These are phyloP conservation scores for Malus orientalis DNA, from an alignment of 306 rosid species.

Conservation along the genomic window DNA sequence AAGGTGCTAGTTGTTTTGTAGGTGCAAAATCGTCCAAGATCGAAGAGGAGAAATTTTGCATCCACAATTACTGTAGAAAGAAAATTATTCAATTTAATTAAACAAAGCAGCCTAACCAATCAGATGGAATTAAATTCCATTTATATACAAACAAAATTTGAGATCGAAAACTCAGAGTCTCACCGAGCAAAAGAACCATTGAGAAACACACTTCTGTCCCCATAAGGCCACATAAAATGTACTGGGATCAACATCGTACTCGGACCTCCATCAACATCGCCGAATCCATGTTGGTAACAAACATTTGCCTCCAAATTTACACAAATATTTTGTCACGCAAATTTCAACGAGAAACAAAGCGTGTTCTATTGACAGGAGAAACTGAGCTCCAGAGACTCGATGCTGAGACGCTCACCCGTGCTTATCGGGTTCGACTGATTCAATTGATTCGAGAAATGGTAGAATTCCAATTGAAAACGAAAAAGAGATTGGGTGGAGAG, in stretches of 20 bases:
- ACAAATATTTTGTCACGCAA: neutral
- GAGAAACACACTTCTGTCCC: slow-evolving; percentile 72
- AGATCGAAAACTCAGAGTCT: neutral
- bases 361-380: too few species aligned
- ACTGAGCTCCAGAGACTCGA: too few species aligned
- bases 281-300: slow-evolving; percentile 62
- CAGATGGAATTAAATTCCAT: neutral
- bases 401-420: too few species aligned
- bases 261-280: slow-evolving; percentile 44
- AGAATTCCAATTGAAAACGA: too few species aligned
- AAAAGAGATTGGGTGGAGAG: too few species aligned
- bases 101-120: neutral
- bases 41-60: too few species aligned
- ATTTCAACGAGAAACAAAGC: too few species aligned
- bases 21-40: too few species aligned
- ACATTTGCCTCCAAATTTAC: slow-evolving; percentile 28
- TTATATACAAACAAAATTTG: neutral
- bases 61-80: neutral
- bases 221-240: slow-evolving; percentile 93
- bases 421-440: too few species aligned
- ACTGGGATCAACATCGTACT: slow-evolving; percentile 62
- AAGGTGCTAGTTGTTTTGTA: too few species aligned
- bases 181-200: slow-evolving; percentile 86
- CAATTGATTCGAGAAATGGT: too few species aligned
- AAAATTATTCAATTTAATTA: slow-evolving; percentile 1